These are phyloP conservation scores for Oemleria cerasiformis DNA, from an alignment of 306 rosid species.

Conservation along the genomic window DNA sequence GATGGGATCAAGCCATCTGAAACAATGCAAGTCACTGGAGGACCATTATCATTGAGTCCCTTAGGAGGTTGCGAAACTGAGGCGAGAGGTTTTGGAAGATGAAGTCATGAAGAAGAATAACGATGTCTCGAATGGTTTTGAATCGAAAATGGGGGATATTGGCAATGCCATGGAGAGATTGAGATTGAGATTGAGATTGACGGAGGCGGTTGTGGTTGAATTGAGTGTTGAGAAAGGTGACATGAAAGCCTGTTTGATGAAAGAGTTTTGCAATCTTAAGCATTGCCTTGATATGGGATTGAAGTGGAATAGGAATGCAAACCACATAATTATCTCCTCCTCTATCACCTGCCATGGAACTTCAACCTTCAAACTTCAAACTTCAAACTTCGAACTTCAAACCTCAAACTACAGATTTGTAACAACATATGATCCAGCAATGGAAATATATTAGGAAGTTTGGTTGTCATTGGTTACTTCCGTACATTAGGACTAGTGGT, in stretches of 20 bases:
- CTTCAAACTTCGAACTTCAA: no score
- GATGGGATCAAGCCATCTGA: no score
- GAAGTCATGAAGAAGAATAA: neutral
- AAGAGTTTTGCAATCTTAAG: conserved; percentile 12
- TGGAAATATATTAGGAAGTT: no score
- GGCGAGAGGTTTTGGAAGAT: neutral
- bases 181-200: neutral
- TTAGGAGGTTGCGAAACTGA: neutral
- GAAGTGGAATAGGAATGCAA: conserved; percentile 7
- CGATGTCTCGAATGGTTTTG: neutral
- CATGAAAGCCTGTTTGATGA: conserved; percentile 9
- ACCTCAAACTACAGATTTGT: no score
- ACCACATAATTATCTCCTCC: neutral
- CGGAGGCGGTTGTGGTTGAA: conserved; percentile 5
- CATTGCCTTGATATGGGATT: conserved; percentile 10
- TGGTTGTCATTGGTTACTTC: no score
- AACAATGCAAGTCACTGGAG: conserved; percentile 7
- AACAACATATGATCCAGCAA: no score
- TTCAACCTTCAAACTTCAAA: no score
- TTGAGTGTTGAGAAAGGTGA: conserved; percentile 2
- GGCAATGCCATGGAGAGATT: conserved; percentile 4
- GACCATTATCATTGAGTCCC: neutral
- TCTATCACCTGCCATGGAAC: neutral
- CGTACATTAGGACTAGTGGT: no score
- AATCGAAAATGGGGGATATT: conserved; percentile 3